These are phyloP conservation scores for Lasiosphaeriaceae sp. DNA, from an alignment of 495 filamentous ascomycete genomes.

Conservation along the genomic window DNA sequence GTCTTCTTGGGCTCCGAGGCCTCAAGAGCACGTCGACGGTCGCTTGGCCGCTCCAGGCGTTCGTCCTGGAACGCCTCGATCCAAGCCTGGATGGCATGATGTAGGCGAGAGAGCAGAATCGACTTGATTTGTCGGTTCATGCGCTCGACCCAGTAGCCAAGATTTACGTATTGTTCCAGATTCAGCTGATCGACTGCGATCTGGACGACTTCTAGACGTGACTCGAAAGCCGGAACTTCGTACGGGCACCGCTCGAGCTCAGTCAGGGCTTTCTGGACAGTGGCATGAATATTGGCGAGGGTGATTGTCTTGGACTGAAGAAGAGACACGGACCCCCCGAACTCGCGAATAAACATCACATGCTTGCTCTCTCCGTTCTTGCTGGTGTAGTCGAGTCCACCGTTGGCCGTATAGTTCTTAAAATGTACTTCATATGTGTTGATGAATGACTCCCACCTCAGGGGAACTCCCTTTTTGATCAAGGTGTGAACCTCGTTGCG, in stretches of 20 bases:
- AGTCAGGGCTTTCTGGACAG: slow-evolving; percentile 71
- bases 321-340: slow-evolving; percentile 75
- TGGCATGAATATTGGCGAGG: slow-evolving; percentile 73
- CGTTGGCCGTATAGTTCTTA: slow-evolving; percentile 56
- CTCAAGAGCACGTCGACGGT: slow-evolving; percentile 41
- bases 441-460: slow-evolving; percentile 96
- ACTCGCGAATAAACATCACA: slow-evolving; percentile 92
- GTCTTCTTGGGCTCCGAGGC: slow-evolving; percentile 32
- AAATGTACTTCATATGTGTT: slow-evolving; percentile 91
- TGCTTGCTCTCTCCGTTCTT: slow-evolving; percentile 80
- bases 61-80: slow-evolving; percentile 73
- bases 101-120: slow-evolving; percentile 70
- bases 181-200: slow-evolving; percentile 90
- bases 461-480: slow-evolving; percentile 77
- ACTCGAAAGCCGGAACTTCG: slow-evolving; percentile 66
- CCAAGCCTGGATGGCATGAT: slow-evolving; percentile 78
- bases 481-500: slow-evolving; percentile 80
- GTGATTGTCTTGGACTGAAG: slow-evolving; percentile 81
- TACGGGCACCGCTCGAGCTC: slow-evolving; percentile 88
- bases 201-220: slow-evolving; percentile 80
- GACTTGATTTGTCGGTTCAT: slow-evolving; percentile 80
- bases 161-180: slow-evolving; percentile 89
- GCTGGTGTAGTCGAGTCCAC: slow-evolving; percentile 55
- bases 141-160: slow-evolving; percentile 79
- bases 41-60: slow-evolving; percentile 43